Base-by-base conservation (phyloP, 345 rosid species). In the Erysimum cheiranthoides region DNA sequence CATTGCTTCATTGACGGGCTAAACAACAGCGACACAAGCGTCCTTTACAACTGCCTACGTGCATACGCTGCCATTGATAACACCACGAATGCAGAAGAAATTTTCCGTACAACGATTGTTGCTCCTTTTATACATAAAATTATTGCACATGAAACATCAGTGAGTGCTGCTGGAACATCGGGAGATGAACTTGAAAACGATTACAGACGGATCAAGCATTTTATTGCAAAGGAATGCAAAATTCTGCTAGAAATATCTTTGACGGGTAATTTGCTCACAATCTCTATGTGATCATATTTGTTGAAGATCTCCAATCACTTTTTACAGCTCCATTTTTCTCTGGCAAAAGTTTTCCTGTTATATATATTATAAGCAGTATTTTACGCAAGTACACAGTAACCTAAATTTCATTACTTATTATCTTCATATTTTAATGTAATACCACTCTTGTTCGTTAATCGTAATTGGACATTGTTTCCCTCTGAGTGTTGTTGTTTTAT, bases 61-160 rank as follows among this genome's bases (percentile, higher is more conserved):
- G 99, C 99, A 53, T 95, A 92, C 78, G 98, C 97, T 73, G 98
- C 98, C 68, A 84, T 89, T 10, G 98, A 96, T 79, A 96, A 91
- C 73, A 86, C 86, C 68, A 74, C 34, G 17, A 88, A 78, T 35
- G 94, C 98, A 27, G 99, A 93, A 80, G 97, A 96, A 73, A 81
- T 89, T 74, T 96, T 90, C 13, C 90, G 95, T 63, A 82, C 88
- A 10, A 83, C 88, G 49, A 54, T 88, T 7, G 98, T 96, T 76
- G 84, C 92, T 80, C 99, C 97, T 45, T 52, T 82, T 78, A 67
- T 86, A 73, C 86, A 84, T 84, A 91, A 86, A 75, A 80, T 89
- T 63, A 82, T 96, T 73, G 80, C 82, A 66, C 85, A 81, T 77
- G 94, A 85, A 47, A 74, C 84, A 17, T 82, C 84, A 30, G 85